Base-by-base conservation (phyloP, 208 protist genomes). In the Leishmania aethiopica region DNA sequence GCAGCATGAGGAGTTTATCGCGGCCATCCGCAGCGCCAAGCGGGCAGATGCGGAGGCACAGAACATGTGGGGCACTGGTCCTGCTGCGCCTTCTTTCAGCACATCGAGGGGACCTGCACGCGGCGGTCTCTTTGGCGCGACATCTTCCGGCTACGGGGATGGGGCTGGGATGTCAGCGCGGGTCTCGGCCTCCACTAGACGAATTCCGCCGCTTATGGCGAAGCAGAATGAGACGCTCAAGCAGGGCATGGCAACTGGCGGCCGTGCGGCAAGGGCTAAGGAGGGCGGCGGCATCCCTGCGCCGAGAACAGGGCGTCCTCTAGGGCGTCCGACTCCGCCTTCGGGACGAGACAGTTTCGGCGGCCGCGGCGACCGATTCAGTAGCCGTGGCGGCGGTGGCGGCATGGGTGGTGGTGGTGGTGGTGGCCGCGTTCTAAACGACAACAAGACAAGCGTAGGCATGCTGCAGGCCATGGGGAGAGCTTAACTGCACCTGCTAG, bases 1-100 rank as follows among this genome's bases (percentile, higher is more conserved):
- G 81, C 86, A 97, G 77, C 97, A 98, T 84, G 92, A 94, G 64
- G 94, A 98, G 69, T 97, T 98, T 84, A 92, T 96, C 32, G 70
- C 89, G 15, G 92, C 94, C 1, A 92, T 98, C 45, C 90, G 94
- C 49, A 84, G 81, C 69, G 91, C 91, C 7, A 90, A 83, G 67
- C 75, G 81, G 67, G 75, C 84, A 1, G 83, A 84, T 79, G 53
- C 72, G 7, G 77, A 85, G 66, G 75, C 85, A 45, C 80, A 84
- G 57, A 85, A 67, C 59, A 96, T 94, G 91, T 96, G 91, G 91
- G 90, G 88, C 37, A 81, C 77, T 55, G 69, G 77, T 3, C 35
- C 77, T 28, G 45, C 40, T 35, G 82, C 47, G 6, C 64, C 73
- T 25, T 55, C 60, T 32, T 42, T 37, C 32, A 42, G 66, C 32